Percentiles rank a stretch among this genome's conserved stretches.
Evolutionary conservation across 441 rosid species (phyloP).

Genomic region (Pelargonium myrrhifolium): DNA sequence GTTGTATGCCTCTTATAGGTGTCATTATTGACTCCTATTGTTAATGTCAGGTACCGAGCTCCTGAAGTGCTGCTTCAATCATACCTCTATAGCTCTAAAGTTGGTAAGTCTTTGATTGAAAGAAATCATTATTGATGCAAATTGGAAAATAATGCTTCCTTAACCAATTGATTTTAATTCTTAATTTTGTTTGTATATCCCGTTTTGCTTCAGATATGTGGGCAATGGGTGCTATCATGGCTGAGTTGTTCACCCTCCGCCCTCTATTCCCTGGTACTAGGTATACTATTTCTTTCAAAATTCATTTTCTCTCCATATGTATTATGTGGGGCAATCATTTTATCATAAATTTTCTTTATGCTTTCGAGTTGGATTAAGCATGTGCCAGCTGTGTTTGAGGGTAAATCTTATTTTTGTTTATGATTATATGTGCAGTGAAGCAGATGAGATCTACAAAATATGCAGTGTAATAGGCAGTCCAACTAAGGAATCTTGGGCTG

Average conservation of each 20-base stretch:
- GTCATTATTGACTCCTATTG: neutral
- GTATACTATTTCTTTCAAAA: constrained; percentile 26
- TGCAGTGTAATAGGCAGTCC: constrained; percentile 85
- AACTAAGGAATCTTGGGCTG: constrained; percentile 66
- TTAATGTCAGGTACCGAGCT: constrained; percentile 69
- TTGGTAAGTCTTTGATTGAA: constrained; percentile 42
- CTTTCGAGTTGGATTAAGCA: neutral
- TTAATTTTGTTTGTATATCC: neutral
- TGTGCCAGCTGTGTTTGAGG: neutral
- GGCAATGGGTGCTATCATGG: constrained; percentile 99
- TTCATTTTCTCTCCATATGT: neutral
- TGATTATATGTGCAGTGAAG: constrained; percentile 54
- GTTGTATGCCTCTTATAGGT: neutral
- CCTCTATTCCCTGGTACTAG: constrained; percentile 95
- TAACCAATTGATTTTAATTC: neutral
- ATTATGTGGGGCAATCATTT: neutral
- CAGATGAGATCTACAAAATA: constrained; percentile 90
- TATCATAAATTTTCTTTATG: neutral
- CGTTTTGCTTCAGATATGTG: constrained; percentile 62
- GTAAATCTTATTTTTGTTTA: constrained; percentile 9
- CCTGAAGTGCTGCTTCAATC: constrained; percentile 96
- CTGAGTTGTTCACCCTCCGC: constrained; percentile 66
- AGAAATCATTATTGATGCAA: neutral
- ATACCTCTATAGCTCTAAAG: constrained; percentile 63
- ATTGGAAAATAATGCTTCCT: neutral